Conservation (phyloP, 805 yeast genomes). For the Cyberlindnera maclurae region DNA sequence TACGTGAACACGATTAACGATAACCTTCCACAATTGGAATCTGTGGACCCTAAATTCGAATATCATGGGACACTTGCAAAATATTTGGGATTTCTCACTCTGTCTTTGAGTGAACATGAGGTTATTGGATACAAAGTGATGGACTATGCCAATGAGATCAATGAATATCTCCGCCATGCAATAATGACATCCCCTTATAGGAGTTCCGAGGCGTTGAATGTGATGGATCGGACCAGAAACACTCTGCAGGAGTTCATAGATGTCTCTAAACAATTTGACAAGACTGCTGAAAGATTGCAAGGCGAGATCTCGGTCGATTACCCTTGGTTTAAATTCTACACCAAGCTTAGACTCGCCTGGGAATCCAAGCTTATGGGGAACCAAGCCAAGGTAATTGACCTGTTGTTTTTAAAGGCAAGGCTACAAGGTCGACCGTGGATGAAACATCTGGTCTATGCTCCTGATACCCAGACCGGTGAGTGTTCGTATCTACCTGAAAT, state of each 20-base stretch:
- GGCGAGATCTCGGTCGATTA: conserved; percentile 51
- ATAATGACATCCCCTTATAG: conserved; percentile 20
- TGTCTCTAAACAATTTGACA: conserved; percentile 35
- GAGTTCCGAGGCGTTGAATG: conserved; percentile 4
- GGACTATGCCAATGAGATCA: conserved; percentile 41
- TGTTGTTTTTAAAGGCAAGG: conserved; percentile 32
- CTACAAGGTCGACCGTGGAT: conserved; percentile 49
- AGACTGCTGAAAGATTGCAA: conserved; percentile 39
- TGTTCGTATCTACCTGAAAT: conserved; percentile 59
- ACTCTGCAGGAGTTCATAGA: conserved; percentile 3
- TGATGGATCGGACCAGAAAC: conserved; percentile 6
- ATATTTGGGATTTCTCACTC: conserved; percentile 47
- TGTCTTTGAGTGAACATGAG: conserved; percentile 52
- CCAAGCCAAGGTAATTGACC: conserved; percentile 25
- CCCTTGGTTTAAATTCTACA: conserved; percentile 67
- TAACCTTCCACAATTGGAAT: conserved; percentile 47
- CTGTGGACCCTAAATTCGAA: conserved; percentile 48
- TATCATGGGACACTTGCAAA: conserved; percentile 53
- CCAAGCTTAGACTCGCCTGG: conserved; percentile 53
- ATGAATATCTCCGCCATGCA: conserved; percentile 27
- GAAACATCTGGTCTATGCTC: conserved; percentile 58
- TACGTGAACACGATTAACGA: conserved; percentile 44
- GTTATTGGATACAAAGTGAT: conserved; percentile 41
- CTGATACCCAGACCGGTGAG: conserved; percentile 46
- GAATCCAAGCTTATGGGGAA: conserved; percentile 47